Evolutionary conservation across 1,284 basidiomycete species (phyloP), one percentile per base, ranked within the genome.

Genomic region (Marasmius sp.): DNA sequence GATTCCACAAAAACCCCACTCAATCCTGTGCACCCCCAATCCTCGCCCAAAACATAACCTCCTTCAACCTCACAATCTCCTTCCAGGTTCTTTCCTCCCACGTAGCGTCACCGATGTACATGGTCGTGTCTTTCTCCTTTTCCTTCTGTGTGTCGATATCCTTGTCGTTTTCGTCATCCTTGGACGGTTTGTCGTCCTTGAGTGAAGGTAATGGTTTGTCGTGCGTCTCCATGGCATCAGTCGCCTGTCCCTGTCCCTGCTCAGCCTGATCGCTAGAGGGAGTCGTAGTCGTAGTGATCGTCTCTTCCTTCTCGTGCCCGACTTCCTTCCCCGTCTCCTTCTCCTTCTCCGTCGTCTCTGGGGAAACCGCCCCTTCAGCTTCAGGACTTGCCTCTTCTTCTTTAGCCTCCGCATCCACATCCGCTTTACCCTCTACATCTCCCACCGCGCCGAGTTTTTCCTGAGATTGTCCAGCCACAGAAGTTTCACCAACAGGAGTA

Each of bases 71-170:
- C 8, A 91, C 81, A 14, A 97, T 75, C 76, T 94, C 90, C 69
- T 87, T 89, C 94, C 94, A 97, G 47, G 92, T 89, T 63, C 89
- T 84, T 71, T 93, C 93, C 75, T 97, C 95, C 95, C 94, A 97
- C 2, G 86, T 89, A 22, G 85, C 78, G 47, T 89, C 85, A 16
- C 86, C 83, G 20, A 88, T 80, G 58, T 82, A 87, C 34, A 70
- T 70, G 39, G 73, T 75, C 45, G 68, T 73, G 12, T 72, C 72
- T 34, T 66, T 69, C 8, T 68, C 68, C 20, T 34, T 48, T 8
- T 9, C 16, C 33, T 51, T 54, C 49, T 53, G 49, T 16, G 45
- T 54, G 22, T n/a, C n/a, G n/a, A n/a, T n/a, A n/a, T n/a, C 12
- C n/a, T n/a, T 64, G 5, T 66, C 64, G 58, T 71, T 65, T 34